A percentile compares a stretch with the other conserved stretches of the same genome.
These are phyloP conservation scores for Xylaria digitata DNA, from an alignment of 2,329 filamentous ascomycete species.

Conservation along the genomic window DNA sequence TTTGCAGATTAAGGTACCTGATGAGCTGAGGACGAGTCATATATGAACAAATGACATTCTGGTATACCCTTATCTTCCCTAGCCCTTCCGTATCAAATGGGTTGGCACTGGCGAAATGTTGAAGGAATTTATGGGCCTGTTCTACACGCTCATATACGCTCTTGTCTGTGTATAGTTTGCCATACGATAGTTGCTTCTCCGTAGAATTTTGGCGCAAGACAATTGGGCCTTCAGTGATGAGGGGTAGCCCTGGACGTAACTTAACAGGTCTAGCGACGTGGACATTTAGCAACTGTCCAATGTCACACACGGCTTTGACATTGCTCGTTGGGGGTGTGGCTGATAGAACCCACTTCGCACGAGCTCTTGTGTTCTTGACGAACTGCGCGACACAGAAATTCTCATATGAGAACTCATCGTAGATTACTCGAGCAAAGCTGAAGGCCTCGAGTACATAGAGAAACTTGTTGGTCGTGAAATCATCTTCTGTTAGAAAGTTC, in stretches of 20 bases:
- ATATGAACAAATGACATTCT: slow-evolving; percentile 46
- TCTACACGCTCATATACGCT: slow-evolving; percentile 52
- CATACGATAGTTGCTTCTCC: slow-evolving; percentile 51
- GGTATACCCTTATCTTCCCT: slow-evolving; percentile 36
- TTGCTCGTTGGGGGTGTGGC: slow-evolving; percentile 55
- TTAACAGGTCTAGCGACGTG: slow-evolving; percentile 54
- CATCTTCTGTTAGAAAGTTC: background rate
- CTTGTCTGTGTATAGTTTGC: slow-evolving; percentile 51
- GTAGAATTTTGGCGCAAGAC: slow-evolving; percentile 47
- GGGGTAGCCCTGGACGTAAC: slow-evolving; percentile 50
- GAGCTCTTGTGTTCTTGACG: slow-evolving; percentile 49
- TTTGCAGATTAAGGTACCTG: slow-evolving; percentile 48
- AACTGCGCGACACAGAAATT: slow-evolving; percentile 50
- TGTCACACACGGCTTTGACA: slow-evolving; percentile 52
- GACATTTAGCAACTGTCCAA: slow-evolving; percentile 52
- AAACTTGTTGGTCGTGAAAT: slow-evolving; percentile 32
- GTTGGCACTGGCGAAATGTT: slow-evolving; percentile 50
- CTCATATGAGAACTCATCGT: slow-evolving; percentile 59
- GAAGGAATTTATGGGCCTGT: slow-evolving; percentile 50
- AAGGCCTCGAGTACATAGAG: slow-evolving; percentile 52
- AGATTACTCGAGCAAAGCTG: slow-evolving; percentile 54
- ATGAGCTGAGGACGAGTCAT: slow-evolving; percentile 43
- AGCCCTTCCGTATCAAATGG: slow-evolving; percentile 45
- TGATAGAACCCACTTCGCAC: slow-evolving; percentile 58
- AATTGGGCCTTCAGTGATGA: slow-evolving; percentile 51